A percentile compares a stretch with the other conserved stretches of the same genome.
Evolutionary conservation across 2,329 filamentous ascomycete genomes (phyloP).

Genomic region (Epichloe scottii): DNA sequence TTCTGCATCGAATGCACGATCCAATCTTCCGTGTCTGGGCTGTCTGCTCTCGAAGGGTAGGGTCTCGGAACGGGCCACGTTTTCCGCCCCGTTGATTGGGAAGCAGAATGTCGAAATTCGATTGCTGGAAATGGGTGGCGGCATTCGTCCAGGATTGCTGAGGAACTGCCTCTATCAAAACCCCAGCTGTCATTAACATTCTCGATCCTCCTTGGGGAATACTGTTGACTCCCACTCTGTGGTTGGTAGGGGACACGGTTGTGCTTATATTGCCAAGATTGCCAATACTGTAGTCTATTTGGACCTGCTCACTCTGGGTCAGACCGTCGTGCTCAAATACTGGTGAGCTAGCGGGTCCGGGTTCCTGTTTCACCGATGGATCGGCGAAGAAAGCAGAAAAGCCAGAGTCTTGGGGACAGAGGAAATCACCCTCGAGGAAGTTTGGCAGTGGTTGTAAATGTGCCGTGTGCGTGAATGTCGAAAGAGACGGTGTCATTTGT

Average conservation of each 20-base stretch:
- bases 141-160: slow-evolving; percentile 1
- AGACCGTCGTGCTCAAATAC: background rate
- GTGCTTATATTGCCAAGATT: background rate
- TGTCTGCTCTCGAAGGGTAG: slow-evolving; percentile 37
- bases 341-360: background rate
- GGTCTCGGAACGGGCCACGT: slow-evolving; percentile 42
- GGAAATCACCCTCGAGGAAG: background rate
- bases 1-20: slow-evolving; percentile 47
- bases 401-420: background rate
- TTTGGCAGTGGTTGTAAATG: slow-evolving; percentile 1
- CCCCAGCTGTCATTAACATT: background rate
- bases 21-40: slow-evolving; percentile 45
- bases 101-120: slow-evolving; percentile 17
- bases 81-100: slow-evolving; percentile 22
- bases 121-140: slow-evolving; percentile 9
- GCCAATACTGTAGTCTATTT: background rate
- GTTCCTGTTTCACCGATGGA: background rate
- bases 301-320: background rate
- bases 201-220: background rate
- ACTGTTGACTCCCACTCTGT: background rate
- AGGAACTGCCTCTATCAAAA: background rate
- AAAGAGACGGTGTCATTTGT: background rate
- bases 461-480: background rate
- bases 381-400: slow-evolving; percentile 2
- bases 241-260: background rate